Base-by-base conservation (phyloP, 2,329 filamentous ascomycete genomes). In the Xylaria sp. region DNA sequence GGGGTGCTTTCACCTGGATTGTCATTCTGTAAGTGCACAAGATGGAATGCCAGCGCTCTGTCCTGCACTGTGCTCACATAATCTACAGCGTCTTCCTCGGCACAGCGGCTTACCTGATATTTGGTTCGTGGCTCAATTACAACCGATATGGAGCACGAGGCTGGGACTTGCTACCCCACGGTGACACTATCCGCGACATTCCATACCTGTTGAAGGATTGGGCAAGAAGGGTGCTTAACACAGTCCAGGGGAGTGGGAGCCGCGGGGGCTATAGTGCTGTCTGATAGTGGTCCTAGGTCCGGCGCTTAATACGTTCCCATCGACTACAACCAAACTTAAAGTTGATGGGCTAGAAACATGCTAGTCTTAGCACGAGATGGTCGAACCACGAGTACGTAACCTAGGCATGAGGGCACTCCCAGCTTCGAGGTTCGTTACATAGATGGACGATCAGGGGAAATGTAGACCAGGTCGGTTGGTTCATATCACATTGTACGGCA, bases 1-100 rank as follows among this genome's bases (percentile, higher is more conserved):
- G 94, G 95, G 95, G 95, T 1, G 95, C 97, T 81, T 98, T 98
- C 73, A 97, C 94, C 17, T 99, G 95, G 95, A 86, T 98, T 72
- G 86, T 98, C 68, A 88, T 99, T 68, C 87, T 98, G 93, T 96
- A 79, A 83, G 91, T 83, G 33, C 46, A 35, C 37, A 37, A 19
- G 10, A 4, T 23, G 15, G 66, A 15, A 27, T 43, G 58, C 40
- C 49, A 47, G 9, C n/a, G 51, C n/a, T 29, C n/a, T 44, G 55
- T 47, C 33, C 29, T 19, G 11, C n/a, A 13, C 21, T 10, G 38
- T 55, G 43, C 74, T 68, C 66, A 72, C 62, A 48, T n/a, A 11
- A 31, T 10, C 21, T n/a, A 55, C 67, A 97, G 93, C 69, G 79
- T 90, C 62, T 99, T 99, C 85, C 84, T 98, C 65, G 86, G 86